Evolutionary conservation across 1,284 basidiomycete species (phyloP).

Genomic region (Heterobasidion occidentale): DNA sequence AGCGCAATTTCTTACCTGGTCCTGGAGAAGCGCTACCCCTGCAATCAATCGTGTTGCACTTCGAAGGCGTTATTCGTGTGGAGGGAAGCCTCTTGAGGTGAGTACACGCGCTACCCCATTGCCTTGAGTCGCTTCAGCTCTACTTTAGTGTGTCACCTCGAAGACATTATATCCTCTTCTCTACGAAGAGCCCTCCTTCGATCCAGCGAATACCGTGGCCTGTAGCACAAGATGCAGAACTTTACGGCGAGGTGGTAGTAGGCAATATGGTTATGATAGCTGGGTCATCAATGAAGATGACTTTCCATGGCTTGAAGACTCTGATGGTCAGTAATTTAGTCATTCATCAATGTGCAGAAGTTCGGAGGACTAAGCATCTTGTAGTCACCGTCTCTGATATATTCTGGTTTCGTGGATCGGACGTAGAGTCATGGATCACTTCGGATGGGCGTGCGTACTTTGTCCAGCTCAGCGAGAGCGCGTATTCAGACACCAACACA

Average conservation of each 20-base stretch:
- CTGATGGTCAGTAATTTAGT: constrained; percentile 44
- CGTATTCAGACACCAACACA: constrained; percentile 6
- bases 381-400: constrained; percentile 58
- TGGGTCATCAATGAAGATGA: constrained; percentile 68
- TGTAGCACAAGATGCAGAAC: constrained; percentile 28
- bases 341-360: neutral
- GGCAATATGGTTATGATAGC: constrained; percentile 43
- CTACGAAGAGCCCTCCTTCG: constrained; percentile 61
- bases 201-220: constrained; percentile 81
- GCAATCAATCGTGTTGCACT: constrained; percentile 54
- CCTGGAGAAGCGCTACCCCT: constrained; percentile 71
- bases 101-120: constrained; percentile 10
- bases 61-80: constrained; percentile 78
- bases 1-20: constrained; percentile 64
- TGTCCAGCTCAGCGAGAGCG: constrained; percentile 47
- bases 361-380: neutral
- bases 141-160: constrained; percentile 61
- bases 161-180: constrained; percentile 60
- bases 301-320: constrained; percentile 65
- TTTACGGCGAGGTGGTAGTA: constrained; percentile 8
- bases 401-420: constrained; percentile 43
- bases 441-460: constrained; percentile 77
- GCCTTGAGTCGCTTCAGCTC: neutral
- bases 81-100: constrained; percentile 71
- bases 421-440: constrained; percentile 73